Evolutionary conservation across 805 yeast species (phyloP).

Genomic region (Yamadazyma takamatsuzukensis): DNA sequence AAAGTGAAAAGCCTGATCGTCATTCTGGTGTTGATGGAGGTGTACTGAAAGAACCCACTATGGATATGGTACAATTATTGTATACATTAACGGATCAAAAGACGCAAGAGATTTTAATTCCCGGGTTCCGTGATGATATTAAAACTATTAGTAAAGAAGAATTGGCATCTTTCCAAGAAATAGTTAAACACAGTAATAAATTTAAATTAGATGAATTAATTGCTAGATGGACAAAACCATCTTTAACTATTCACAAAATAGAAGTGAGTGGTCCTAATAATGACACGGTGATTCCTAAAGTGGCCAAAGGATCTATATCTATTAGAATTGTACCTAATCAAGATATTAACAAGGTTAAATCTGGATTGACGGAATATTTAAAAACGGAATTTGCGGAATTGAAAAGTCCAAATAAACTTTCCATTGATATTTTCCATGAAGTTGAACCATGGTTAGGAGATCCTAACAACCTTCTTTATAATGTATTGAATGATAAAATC

Average conservation of each 20-base stretch:
- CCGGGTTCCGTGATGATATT: slow-evolving; percentile 70
- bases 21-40: slow-evolving; percentile 99
- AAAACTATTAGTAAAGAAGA: slow-evolving; percentile 57
- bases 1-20: slow-evolving; percentile 76
- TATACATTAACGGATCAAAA: slow-evolving; percentile 54
- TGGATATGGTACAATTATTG: slow-evolving; percentile 73
- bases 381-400: slow-evolving; percentile 43
- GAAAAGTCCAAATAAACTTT: slow-evolving; percentile 58
- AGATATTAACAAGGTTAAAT: slow-evolving; percentile 56
- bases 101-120: slow-evolving; percentile 50
- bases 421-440: slow-evolving; percentile 65
- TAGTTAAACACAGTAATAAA: slow-evolving; percentile 33
- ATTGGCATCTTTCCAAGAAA: slow-evolving; percentile 55
- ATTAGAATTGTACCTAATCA: slow-evolving; percentile 90
- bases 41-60: slow-evolving; percentile 79
- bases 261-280: slow-evolving; percentile 88
- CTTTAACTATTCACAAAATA: slow-evolving; percentile 80
- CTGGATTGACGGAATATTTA: slow-evolving; percentile 45
- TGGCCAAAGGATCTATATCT: slow-evolving; percentile 73
- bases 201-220: slow-evolving; percentile 50
- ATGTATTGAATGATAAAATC: slow-evolving; percentile 60
- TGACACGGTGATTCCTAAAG: slow-evolving; percentile 83
- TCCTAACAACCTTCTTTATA: slow-evolving; percentile 69
- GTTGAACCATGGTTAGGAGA: slow-evolving; percentile 98
- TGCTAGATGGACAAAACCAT: slow-evolving; percentile 87